Conservation (phyloP, 441 rosid species). For the Eruca vesicaria region DNA sequence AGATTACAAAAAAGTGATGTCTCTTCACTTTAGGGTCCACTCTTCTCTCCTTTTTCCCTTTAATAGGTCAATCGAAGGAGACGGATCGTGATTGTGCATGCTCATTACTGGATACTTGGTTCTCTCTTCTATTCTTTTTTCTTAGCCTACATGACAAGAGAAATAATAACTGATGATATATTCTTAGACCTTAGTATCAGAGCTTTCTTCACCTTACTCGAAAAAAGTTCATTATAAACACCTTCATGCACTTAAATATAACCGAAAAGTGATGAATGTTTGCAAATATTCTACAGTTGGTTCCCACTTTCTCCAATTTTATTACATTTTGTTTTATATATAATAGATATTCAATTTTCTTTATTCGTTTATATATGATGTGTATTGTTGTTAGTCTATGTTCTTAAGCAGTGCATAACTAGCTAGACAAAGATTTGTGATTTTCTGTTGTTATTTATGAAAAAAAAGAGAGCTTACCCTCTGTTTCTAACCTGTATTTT, state of each 20-base stretch:
- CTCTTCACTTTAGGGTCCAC: constrained; percentile 38
- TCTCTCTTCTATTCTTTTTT: not conserved
- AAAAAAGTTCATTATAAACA: not conserved
- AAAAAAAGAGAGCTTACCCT: not conserved
- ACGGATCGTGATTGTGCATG: constrained; percentile 35
- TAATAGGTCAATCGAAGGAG: constrained; percentile 30
- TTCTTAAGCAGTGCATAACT: not conserved
- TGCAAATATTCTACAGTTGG: not conserved
- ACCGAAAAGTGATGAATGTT: not conserved
- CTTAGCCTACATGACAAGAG: constrained; percentile 12
- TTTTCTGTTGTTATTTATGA: not conserved
- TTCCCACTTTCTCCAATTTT: not conserved
- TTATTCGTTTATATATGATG: not conserved
- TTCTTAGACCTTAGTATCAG: not conserved
- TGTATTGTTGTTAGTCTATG: not conserved
- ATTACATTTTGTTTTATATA: not conserved
- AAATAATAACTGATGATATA: not conserved
- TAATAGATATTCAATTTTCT: not conserved
- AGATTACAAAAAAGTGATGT: constrained; percentile 27
- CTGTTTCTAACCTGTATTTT: not conserved
- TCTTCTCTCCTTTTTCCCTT: constrained; percentile 19
- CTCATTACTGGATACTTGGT: constrained; percentile 31
- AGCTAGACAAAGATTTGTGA: not conserved
- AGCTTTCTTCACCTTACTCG: not conserved
- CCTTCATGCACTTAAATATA: not conserved